A percentile compares a stretch with the other conserved stretches of the same genome.
Conservation (phyloP, 129 eudicot genomes). For the Flaveria ramosissima region DNA sequence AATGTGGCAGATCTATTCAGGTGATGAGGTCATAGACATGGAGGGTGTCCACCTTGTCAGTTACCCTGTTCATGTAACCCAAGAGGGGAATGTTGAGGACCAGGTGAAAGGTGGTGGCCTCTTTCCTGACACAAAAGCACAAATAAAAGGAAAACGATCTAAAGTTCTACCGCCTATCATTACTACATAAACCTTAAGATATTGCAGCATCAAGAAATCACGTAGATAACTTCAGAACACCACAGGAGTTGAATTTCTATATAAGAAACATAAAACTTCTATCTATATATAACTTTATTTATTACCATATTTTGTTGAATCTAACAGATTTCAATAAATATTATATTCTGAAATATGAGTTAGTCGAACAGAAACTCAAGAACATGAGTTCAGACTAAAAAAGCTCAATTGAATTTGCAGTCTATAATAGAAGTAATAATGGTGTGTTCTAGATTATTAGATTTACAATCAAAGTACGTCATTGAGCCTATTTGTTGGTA, state of each 20-base stretch:
- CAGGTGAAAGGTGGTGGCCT: slow-evolving; percentile 35
- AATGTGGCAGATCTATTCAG: slow-evolving; percentile 73
- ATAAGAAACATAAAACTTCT: not conserved
- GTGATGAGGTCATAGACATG: slow-evolving; percentile 75
- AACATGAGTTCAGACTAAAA: not conserved
- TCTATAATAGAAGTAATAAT: not conserved
- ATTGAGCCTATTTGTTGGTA: not conserved
- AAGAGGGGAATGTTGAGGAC: slow-evolving; percentile 61
- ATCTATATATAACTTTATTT: not conserved
- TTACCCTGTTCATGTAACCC: slow-evolving; percentile 68
- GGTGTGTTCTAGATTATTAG: not conserved
- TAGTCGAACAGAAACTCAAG: not conserved
- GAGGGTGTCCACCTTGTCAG: slow-evolving; percentile 74
- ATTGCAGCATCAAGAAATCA: not conserved
- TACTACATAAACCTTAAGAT: slow-evolving; percentile 54
- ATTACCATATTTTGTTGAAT: not conserved
- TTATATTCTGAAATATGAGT: not conserved
- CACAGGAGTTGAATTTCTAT: slow-evolving; percentile 7
- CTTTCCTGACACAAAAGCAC: slow-evolving; percentile 82
- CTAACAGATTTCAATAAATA: not conserved
- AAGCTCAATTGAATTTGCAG: not conserved
- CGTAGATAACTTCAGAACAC: not conserved
- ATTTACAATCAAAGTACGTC: not conserved
- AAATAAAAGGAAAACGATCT: slow-evolving; percentile 69
- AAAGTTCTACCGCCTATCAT: slow-evolving; percentile 66